A percentile compares a stretch with the other conserved stretches of the same genome.
Evolutionary conservation across 352 stramenopile genomes (phyloP).

Genomic region (Pythium rishiriense): DNA sequence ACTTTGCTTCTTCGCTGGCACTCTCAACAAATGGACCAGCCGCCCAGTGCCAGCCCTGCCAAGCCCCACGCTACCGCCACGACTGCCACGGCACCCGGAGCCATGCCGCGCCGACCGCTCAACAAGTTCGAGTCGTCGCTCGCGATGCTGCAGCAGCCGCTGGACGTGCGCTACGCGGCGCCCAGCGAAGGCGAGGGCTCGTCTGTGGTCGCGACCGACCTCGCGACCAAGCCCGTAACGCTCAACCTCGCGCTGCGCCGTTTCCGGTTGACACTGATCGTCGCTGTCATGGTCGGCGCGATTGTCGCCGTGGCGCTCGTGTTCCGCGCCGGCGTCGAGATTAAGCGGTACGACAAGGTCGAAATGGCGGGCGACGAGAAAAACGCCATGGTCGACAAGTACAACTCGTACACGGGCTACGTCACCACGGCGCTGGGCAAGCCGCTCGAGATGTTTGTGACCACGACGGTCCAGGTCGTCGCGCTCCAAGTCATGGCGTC

Average conservation of each 20-base stretch:
- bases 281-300: not conserved
- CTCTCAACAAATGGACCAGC: not conserved
- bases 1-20: not conserved
- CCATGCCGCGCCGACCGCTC: not conserved
- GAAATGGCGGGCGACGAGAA: not conserved
- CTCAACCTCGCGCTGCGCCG: constrained; percentile 5
- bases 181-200: not conserved
- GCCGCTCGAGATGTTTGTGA: constrained; percentile 10
- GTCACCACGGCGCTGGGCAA: constrained; percentile 6
- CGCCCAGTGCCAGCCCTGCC: no score
- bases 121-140: constrained; percentile 14
- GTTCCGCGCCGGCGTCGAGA: constrained; percentile 1
- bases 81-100: not conserved
- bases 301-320: not conserved
- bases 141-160: constrained; percentile 11
- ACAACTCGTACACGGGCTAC: constrained; percentile 17
- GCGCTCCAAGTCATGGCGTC: not conserved
- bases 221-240: constrained; percentile 1
- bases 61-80: no score
- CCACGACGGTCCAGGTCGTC: not conserved
- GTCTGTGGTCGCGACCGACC: not conserved
- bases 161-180: not conserved
- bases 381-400: not conserved
- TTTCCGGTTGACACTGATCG: not conserved
- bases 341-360: not conserved